A percentile compares a stretch with the other conserved stretches of the same genome.
Conservation (phyloP, 495 filamentous ascomycete genomes). For the Xylaria flabelliformis region DNA sequence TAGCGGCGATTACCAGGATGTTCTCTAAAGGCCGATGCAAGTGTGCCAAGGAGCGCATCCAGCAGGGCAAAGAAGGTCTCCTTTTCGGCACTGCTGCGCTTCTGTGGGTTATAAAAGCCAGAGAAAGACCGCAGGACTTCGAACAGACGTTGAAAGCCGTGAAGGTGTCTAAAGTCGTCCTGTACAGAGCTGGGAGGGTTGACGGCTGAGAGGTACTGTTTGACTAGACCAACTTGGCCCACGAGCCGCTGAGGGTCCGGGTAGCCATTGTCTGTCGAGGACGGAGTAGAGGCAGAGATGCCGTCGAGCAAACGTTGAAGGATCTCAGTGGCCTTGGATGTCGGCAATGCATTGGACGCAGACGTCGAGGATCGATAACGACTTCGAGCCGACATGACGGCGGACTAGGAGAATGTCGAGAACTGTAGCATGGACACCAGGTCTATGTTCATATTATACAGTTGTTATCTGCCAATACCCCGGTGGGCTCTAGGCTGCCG, state of each 20-base stretch:
- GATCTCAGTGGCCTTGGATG: constrained; percentile 64
- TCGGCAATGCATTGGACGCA: constrained; percentile 58
- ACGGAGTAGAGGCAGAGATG: constrained; percentile 45
- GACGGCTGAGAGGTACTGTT: constrained; percentile 56
- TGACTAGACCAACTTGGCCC: constrained; percentile 49
- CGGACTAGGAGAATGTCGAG: constrained; percentile 29
- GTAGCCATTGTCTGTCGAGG: constrained; percentile 39
- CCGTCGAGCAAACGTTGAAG: constrained; percentile 65
- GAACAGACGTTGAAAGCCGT: constrained; percentile 80
- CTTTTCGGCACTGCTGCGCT: constrained; percentile 64
- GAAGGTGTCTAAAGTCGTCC: constrained; percentile 83
- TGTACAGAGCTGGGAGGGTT: constrained; percentile 53
- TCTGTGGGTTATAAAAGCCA: constrained; percentile 72
- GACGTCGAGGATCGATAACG: constrained; percentile 69
- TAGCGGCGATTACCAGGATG: constrained; percentile 89
- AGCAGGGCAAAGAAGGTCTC: constrained; percentile 70
- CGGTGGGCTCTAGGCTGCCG: constrained; percentile 42
- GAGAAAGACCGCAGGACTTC: constrained; percentile 70
- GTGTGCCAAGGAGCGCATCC: constrained; percentile 70
- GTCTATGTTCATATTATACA: constrained; percentile 36
- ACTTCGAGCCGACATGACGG: constrained; percentile 55
- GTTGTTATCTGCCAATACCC: constrained; percentile 36
- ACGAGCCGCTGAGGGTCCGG: constrained; percentile 51
- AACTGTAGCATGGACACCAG: constrained; percentile 28
- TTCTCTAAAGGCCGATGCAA: constrained; percentile 77